Base-by-base conservation (phyloP, 1,139 yeast genomes). In the Wickerhamomyces sp. region DNA sequence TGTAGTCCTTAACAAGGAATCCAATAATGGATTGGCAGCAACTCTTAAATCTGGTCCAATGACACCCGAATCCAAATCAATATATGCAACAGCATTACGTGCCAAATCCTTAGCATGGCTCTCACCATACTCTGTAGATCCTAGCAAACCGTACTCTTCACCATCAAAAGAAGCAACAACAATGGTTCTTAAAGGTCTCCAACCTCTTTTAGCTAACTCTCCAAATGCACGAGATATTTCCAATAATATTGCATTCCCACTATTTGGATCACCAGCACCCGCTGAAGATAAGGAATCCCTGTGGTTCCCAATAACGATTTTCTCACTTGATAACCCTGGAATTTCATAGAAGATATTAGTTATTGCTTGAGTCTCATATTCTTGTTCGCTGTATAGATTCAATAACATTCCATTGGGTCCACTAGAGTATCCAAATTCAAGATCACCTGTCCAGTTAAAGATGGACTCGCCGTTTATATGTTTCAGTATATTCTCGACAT, bases 171-270 rank as follows among this genome's bases (percentile, higher is more conserved):
- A 67, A 0, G 70, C 64, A 20, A 74, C 54, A 40, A 65, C 67
- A n/a, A 76, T 70, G 0, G 78, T 72, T 39, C 81, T 58, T 39
- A 74, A 54, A 5, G 81, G 81, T 48, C 65, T 73, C 79, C 78
- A 76, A 1, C 80, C 80, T 33, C 53, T 60, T 49, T 61, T 54
- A 5, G 56, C 45, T 25, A 73, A 49, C 12, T 60, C 58, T 2
- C 63, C 54, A 35, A 73, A 58, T 0, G 74, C 74, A 38, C 76
- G 57, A 1, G 74, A 68, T 15, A 74, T 48, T 44, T 74, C 77
- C 25, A 75, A 44, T 31, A 74, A 43, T 1, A 68, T 57, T 2
- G 70, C 64, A 41, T 67, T 64, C 0, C 75, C 75, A 38, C 69
- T 63, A 34, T 67, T 64, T 3, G 74, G 65, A 26, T 69, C 70